phyloP scores from a whole-genome alignment of 257 asterid genomes.

The Capsicum rhomboideum region DNA sequence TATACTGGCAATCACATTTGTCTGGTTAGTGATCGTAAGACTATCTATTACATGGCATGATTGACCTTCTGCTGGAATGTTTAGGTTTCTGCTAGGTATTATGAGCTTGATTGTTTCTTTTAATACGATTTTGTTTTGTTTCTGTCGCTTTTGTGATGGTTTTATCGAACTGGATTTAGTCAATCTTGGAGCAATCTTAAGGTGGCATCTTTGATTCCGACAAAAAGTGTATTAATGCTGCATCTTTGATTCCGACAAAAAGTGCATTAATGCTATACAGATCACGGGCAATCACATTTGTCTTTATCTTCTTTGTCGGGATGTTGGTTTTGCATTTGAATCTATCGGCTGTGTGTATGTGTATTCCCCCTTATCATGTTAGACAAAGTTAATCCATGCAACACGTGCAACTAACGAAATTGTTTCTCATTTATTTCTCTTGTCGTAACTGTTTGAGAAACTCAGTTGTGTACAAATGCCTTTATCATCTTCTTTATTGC shows the following conservation, averaged over 20 bases:
- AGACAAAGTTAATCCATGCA: not conserved
- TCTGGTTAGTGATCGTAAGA: not conserved
- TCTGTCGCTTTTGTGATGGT: not conserved
- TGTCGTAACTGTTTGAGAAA: not conserved
- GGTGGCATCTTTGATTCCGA: not conserved
- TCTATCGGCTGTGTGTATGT: not conserved
- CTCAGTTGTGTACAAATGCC: not conserved
- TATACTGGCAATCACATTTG: not conserved
- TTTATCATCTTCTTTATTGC: not conserved
- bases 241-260: not conserved
- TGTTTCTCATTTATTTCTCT: not conserved
- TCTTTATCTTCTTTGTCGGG: not conserved
- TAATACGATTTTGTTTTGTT: not conserved
- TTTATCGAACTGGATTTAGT: not conserved
- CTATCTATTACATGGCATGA: not conserved
- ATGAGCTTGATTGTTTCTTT: not conserved
- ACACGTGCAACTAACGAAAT: not conserved
- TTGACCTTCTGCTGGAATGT: not conserved
- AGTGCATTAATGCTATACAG: not conserved
- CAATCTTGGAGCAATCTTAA: not conserved
- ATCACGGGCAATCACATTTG: not conserved
- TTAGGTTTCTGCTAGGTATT: not conserved
- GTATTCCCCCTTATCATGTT: not conserved
- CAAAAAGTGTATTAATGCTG: not conserved
- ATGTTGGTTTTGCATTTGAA: not conserved